These are phyloP conservation scores for Hylodesmum podocarpum DNA, from an alignment of 306 rosid species.

Conservation along the genomic window DNA sequence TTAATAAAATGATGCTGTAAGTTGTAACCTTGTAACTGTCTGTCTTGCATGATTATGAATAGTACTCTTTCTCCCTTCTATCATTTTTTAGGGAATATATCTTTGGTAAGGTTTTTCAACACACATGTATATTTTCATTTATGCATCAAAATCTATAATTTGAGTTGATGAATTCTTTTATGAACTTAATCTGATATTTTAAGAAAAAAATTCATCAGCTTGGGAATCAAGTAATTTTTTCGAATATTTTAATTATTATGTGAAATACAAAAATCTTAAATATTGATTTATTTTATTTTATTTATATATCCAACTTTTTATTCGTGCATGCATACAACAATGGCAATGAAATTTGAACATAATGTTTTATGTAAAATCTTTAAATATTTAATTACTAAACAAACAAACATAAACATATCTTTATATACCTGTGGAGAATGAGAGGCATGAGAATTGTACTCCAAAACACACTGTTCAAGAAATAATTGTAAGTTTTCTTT, in stretches of 20 bases:
- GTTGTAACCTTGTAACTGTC: not conserved
- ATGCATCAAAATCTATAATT: no score
- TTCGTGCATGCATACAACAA: no score
- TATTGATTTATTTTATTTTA: no score
- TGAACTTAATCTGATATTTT: not conserved
- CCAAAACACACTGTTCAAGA: slow-evolving; percentile 41
- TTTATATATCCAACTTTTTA: no score
- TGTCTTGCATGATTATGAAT: no score
- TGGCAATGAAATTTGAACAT: no score
- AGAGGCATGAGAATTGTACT: slow-evolving; percentile 28
- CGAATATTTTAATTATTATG: not conserved
- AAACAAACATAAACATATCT: no score
- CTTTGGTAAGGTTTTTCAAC: not conserved
- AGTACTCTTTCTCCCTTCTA: no score
- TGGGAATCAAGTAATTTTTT: not conserved
- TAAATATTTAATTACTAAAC: no score
- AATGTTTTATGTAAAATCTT: no score
- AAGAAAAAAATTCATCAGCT: not conserved
- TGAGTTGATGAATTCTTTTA: not conserved
- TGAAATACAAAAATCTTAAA: not conserved
- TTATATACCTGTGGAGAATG: slow-evolving; percentile 40
- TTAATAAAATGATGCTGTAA: not conserved
- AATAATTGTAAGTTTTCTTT: not conserved
- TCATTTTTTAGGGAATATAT: no score
- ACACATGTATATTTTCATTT: not conserved